These are phyloP conservation scores for Tylopilus balloui DNA, from an alignment of 768 basidiomycete genomes.

Conservation along the genomic window DNA sequence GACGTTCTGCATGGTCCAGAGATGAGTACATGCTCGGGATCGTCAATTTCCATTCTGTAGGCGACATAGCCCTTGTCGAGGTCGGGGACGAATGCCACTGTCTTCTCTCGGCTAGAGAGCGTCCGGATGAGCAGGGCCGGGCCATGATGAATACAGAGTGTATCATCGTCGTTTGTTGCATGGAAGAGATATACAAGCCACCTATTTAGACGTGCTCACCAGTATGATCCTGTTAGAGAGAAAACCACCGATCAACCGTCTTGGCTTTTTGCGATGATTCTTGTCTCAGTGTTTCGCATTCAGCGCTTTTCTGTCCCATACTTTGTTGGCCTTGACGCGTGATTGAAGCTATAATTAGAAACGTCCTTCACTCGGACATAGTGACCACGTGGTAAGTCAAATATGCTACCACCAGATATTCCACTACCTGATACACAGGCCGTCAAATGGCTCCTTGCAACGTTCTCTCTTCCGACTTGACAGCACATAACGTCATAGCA, in stretches of 20 bases:
- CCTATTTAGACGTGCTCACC: background rate
- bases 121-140: conserved; percentile 11
- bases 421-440: no score
- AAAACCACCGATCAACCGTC: background rate
- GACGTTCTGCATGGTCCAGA: background rate
- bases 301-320: no score
- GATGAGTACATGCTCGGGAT: conserved; percentile 10
- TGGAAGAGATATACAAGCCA: background rate
- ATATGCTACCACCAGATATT: background rate
- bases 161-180: conserved; percentile 9
- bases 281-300: no score
- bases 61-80: background rate
- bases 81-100: conserved; percentile 9
- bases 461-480: background rate
- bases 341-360: no score
- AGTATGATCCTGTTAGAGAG: conserved; percentile 1
- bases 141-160: conserved; percentile 16
- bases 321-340: no score
- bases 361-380: background rate
- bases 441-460: background rate
- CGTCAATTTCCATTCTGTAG: conserved; percentile 4
- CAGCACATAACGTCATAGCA: background rate
- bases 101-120: conserved; percentile 5
- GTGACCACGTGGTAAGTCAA: background rate
- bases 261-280: background rate